phyloP scores from a whole-genome alignment of 1,284 basidiomycete species.

The Mycena citricolor region DNA sequence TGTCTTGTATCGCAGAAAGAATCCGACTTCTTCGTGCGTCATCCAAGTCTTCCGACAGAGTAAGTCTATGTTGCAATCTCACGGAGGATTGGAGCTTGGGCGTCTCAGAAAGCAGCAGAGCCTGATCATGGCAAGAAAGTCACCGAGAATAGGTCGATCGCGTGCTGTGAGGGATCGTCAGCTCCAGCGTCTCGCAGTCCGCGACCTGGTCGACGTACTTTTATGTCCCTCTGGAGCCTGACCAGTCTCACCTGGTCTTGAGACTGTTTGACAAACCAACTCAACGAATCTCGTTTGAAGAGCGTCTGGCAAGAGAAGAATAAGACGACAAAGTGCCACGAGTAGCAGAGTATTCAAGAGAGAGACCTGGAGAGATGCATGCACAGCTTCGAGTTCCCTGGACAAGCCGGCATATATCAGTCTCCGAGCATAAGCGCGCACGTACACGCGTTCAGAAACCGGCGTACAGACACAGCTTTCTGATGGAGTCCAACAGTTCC shows the following conservation, averaged over 20 bases:
- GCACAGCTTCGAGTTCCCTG: constrained; percentile 21
- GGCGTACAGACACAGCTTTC: constrained; percentile 21
- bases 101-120: not conserved
- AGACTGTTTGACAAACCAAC: constrained; percentile 22
- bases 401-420: constrained; percentile 13
- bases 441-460: not conserved
- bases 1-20: constrained; percentile 21
- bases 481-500: constrained; percentile 17
- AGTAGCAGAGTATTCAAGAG: too few species aligned
- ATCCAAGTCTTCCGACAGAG: constrained; percentile 14
- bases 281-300: constrained; percentile 19
- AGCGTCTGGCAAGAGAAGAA: constrained; percentile 16
- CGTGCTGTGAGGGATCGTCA: constrained; percentile 17
- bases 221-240: constrained; percentile 19
- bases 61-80: constrained; percentile 12
- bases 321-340: too few species aligned
- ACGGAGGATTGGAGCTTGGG: constrained; percentile 15
- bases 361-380: constrained; percentile 17
- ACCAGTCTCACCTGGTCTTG: constrained; percentile 20
- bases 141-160: constrained; percentile 22
- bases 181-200: too few species aligned
- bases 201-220: constrained; percentile 6
- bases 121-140: constrained; percentile 2
- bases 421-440: constrained; percentile 1
- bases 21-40: constrained; percentile 16